Evolutionary conservation across 1,284 basidiomycete species (phyloP).

Genomic region (Irpex sp.): DNA sequence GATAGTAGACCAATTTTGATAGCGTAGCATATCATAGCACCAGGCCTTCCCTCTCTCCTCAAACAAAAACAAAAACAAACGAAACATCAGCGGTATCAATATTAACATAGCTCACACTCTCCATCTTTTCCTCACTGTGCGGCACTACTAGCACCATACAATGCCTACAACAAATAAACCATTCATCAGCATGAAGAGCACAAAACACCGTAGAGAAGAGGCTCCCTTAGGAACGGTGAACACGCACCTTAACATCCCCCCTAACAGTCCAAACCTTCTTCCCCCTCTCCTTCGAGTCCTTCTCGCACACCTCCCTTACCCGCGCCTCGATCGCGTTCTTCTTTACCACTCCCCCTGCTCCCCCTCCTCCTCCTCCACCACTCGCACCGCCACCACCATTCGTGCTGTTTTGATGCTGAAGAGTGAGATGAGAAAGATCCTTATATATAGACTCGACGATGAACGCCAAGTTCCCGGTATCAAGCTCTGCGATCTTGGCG

Average conservation of each 20-base stretch:
- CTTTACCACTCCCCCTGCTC: constrained; percentile 48
- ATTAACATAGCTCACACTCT: no score
- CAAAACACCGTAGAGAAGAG: neutral
- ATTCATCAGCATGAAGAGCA: neutral
- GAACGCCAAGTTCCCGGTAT: constrained; percentile 54
- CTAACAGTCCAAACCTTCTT: constrained; percentile 70
- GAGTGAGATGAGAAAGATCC: constrained; percentile 34
- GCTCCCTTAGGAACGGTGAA: no score
- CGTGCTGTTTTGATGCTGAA: no score
- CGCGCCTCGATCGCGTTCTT: constrained; percentile 80
- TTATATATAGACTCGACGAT: constrained; percentile 69
- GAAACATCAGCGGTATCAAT: no score
- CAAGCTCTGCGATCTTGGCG: constrained; percentile 47
- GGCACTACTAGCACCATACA: no score
- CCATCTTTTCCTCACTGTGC: no score
- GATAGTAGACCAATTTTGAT: no score
- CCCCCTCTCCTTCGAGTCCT: constrained; percentile 29
- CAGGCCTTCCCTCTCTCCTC: no score
- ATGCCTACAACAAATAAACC: no score
- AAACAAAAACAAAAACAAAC: no score
- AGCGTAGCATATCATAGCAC: no score
- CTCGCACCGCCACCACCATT: constrained; percentile 18
- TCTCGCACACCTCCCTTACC: constrained; percentile 66
- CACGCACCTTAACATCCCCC: constrained; percentile 28
- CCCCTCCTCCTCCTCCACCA: neutral